These are phyloP conservation scores for Phialophora expanda DNA, from an alignment of 2,329 filamentous ascomycete species.

Conservation along the genomic window DNA sequence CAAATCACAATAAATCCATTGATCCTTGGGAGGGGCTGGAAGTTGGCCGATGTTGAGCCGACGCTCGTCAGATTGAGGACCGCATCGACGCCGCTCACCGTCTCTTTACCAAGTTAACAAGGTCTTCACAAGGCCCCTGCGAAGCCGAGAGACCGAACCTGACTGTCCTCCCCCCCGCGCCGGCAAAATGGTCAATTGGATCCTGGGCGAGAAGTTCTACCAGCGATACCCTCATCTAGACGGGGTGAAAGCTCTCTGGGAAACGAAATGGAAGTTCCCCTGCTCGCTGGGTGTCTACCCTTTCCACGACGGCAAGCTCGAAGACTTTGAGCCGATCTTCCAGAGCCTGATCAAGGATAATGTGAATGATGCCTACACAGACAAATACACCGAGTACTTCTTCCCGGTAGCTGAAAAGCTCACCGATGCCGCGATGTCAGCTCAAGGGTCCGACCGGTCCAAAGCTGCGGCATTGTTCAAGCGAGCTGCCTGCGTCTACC, in stretches of 20 bases:
- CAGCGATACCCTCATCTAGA: conserved; percentile 36
- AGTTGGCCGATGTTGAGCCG: conserved; percentile 3
- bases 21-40: neutral
- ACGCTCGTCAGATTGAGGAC: neutral
- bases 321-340: conserved; percentile 74
- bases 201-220: conserved; percentile 37
- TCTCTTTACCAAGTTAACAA: conserved; percentile 1
- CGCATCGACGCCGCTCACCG: conserved; percentile 15
- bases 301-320: conserved; percentile 72
- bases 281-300: conserved; percentile 69
- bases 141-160: neutral
- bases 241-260: conserved; percentile 67
- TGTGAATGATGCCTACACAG: conserved; percentile 69
- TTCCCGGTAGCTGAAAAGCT: conserved; percentile 66
- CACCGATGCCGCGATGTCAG: conserved; percentile 57
- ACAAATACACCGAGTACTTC: conserved; percentile 68
- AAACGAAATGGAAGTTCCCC: conserved; percentile 75
- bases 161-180: too few species aligned
- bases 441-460: conserved; percentile 52
- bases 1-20: too few species aligned
- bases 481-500: conserved; percentile 73
- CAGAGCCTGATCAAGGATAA: conserved; percentile 62
- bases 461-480: conserved; percentile 68
- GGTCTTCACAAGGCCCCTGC: neutral
- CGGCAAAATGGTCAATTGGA: conserved; percentile 36